phyloP scores from a whole-genome alignment of 768 basidiomycete genomes.

The Suillus clintonianus region DNA sequence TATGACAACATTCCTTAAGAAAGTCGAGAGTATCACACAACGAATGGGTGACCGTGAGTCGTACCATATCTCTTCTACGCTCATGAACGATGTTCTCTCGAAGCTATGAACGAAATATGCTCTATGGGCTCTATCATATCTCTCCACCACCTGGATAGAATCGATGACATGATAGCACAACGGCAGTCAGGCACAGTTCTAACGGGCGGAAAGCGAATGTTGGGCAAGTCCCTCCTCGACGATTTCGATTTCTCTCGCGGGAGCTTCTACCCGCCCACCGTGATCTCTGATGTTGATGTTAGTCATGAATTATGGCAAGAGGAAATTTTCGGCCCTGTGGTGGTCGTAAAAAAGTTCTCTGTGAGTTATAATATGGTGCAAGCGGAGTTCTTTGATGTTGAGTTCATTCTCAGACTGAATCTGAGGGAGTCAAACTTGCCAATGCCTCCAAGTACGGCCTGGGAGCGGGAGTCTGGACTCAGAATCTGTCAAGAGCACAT shows the following conservation, averaged over 20 bases:
- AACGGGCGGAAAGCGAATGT: conserved; percentile 68
- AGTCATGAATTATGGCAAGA: conserved; percentile 76
- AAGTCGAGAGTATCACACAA: conserved; percentile 59
- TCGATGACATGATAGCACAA: conserved; percentile 55
- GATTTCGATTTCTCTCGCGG: conserved; percentile 71
- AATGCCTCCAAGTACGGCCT: conserved; percentile 81
- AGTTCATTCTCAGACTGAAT: conserved; percentile 47
- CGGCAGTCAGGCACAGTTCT: conserved; percentile 52
- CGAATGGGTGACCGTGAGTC: conserved; percentile 79
- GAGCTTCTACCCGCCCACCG: conserved; percentile 79
- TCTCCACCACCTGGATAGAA: conserved; percentile 58
- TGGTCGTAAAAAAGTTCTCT: conserved; percentile 59
- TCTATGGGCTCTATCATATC: conserved; percentile 86
- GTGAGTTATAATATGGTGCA: conserved; percentile 37
- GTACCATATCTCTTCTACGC: not conserved
- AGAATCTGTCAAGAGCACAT: conserved; percentile 72
- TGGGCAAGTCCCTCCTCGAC: conserved; percentile 63
- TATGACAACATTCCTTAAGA: conserved; percentile 59
- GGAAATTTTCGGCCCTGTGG: conserved; percentile 87
- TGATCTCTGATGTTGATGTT: conserved; percentile 58
- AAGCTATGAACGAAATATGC: conserved; percentile 68
- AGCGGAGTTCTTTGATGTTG: not conserved
- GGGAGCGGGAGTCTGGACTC: conserved; percentile 82
- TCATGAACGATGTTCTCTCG: not conserved
- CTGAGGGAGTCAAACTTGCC: conserved; percentile 67